phyloP scores from a whole-genome alignment of 352 stramenopile species.

The Phytopythium oedochilum region DNA sequence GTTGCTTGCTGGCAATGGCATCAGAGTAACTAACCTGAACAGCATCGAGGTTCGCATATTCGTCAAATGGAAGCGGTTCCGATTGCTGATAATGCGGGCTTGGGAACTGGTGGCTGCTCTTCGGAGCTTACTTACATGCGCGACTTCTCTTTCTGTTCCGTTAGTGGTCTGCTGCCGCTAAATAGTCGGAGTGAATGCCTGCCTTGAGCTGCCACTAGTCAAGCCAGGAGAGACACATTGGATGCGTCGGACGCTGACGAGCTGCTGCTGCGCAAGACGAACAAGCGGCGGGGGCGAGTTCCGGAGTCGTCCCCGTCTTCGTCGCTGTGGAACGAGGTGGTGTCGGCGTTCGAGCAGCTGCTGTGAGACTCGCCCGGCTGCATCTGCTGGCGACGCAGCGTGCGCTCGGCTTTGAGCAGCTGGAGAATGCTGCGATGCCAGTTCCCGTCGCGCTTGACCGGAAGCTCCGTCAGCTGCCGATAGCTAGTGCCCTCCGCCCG shows the following conservation, averaged over 20 bases:
- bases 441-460: slow-evolving; percentile 8
- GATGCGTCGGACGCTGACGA: slow-evolving; percentile 16
- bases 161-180: not conserved
- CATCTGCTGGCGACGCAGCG: slow-evolving; percentile 15
- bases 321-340: not conserved
- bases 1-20: not conserved
- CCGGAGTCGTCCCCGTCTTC: not conserved
- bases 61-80: not conserved
- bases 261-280: slow-evolving; percentile 9
- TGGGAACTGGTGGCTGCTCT: not conserved
- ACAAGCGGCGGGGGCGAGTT: not conserved
- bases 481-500: slow-evolving; percentile 19
- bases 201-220: too few relatives aligned
- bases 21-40: too few relatives aligned
- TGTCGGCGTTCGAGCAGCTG: slow-evolving; percentile 2
- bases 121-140: too few relatives aligned
- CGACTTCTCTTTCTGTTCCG: too few relatives aligned
- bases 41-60: too few relatives aligned
- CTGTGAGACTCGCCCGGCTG: not conserved
- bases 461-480: slow-evolving; percentile 30
- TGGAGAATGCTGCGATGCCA: slow-evolving; percentile 35
- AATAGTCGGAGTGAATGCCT: too few relatives aligned
- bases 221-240: not conserved
- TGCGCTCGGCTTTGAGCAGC: slow-evolving; percentile 29
- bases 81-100: not conserved